A percentile compares a stretch with the other conserved stretches of the same genome.
These are phyloP conservation scores for Ilex asprella DNA, from an alignment of 257 asterid genomes.

Conservation along the genomic window DNA sequence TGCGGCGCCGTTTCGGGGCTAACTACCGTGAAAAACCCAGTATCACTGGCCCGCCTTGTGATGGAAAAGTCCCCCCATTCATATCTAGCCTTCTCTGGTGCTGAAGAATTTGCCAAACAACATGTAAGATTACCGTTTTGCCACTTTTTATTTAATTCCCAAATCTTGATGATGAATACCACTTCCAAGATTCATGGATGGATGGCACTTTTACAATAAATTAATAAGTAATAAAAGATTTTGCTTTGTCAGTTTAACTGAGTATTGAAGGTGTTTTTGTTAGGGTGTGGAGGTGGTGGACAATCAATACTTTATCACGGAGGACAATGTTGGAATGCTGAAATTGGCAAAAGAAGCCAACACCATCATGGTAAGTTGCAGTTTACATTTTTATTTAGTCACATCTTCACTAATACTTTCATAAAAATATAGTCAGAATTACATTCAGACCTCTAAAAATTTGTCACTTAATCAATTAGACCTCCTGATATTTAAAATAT, in stretches of 20 bases:
- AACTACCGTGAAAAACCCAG: slow-evolving; percentile 77
- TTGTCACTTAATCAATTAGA: too few relatives aligned
- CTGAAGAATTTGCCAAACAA: slow-evolving; percentile 81
- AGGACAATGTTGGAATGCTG: slow-evolving; percentile 86
- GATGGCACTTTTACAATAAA: too few relatives aligned
- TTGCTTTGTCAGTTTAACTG: too few relatives aligned
- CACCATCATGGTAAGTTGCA: slow-evolving; percentile 49
- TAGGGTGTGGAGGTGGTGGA: slow-evolving; percentile 86
- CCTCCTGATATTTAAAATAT: too few relatives aligned
- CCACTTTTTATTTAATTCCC: too few relatives aligned
- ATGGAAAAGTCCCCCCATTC: slow-evolving; percentile 98
- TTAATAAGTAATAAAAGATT: too few relatives aligned
- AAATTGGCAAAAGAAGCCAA: slow-evolving; percentile 93
- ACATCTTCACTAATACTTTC: too few relatives aligned
- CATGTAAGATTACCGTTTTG: slow-evolving; percentile 14
- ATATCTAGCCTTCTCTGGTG: slow-evolving; percentile 83
- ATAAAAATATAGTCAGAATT: too few relatives aligned
- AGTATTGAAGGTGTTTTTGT: neutral
- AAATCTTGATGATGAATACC: too few relatives aligned
- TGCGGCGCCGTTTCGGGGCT: slow-evolving; percentile 98
- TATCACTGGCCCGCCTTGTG: slow-evolving; percentile 94
- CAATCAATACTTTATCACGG: slow-evolving; percentile 77
- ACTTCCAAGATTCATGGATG: too few relatives aligned
- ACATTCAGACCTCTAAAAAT: too few relatives aligned
- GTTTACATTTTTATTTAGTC: neutral